Evolutionary conservation across 2,329 filamentous ascomycete genomes (phyloP), one percentile per base, ranked within the genome.

Genomic region (Xylariaceae sp.): DNA sequence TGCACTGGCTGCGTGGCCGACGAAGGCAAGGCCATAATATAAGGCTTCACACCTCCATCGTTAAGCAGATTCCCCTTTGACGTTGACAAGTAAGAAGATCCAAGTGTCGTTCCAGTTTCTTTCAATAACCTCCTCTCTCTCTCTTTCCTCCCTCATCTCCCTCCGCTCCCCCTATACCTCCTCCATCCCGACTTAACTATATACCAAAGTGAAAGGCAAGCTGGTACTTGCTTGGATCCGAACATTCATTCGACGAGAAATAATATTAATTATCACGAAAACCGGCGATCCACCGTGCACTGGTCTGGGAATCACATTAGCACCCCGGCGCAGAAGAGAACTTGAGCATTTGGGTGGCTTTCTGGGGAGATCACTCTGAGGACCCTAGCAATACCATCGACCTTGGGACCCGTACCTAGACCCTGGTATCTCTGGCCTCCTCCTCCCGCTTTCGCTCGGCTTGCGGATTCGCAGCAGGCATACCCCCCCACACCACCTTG

Each of bases 181-280:
- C 48, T 67, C 53, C 62, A 62, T 50, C 47, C 45, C 52, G 47
- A 39, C 40, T 51, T 45, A 45, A 51, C 47, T 47, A 51, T 45
- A 56, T 50, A 32, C 30, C 52, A 56, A 59, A 49, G 64, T 68
- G 60, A 68, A 69, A 64, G 62, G 72, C 74, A 78, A 79, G 75
- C 76, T 60, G 76, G 76, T 49, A 66, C 76, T 80, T 79, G 75
- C 73, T 74, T 65, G 59, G 61, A 72, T 66, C 67, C 65, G 67
- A 65, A 68, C 73, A 69, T 65, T 76, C 70, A 65, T 69, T 68
- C 53, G 50, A 60, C 62, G 58, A n/a, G n/a, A 64, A 64, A 56
- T 63, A 64, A 66, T 61, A 59, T 61, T 66, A 66, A 66, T 68
- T 57, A 57, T 56, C 47, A 55, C 53, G 42, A 53, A 47, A 41